A percentile compares a stretch with the other conserved stretches of the same genome.
Conservation (phyloP, 257 asterid genomes). For the Galeopsis tetrahit region DNA sequence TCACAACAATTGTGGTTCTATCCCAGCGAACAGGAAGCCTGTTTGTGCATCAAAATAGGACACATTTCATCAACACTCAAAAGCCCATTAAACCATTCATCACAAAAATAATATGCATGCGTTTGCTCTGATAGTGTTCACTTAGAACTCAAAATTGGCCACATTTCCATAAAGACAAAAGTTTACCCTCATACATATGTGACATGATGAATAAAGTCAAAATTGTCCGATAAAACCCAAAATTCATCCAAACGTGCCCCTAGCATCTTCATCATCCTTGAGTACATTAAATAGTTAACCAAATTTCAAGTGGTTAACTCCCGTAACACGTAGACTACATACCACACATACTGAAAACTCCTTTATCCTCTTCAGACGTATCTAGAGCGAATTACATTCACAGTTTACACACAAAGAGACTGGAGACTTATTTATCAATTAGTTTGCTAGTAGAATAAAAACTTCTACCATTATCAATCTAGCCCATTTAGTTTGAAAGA, state of each 20-base stretch:
- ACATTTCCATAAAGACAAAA: background rate
- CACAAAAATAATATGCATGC: background rate
- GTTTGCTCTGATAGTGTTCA: background rate
- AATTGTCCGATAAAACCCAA: background rate
- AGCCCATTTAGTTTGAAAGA: background rate
- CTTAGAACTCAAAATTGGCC: background rate
- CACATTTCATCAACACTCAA: background rate
- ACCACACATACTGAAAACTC: background rate
- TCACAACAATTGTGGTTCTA: constrained; percentile 83
- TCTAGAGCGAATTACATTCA: background rate
- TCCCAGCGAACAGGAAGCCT: constrained; percentile 99
- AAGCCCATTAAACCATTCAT: background rate
- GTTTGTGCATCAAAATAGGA: constrained; percentile 30
- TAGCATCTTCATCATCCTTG: background rate
- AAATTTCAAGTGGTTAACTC: background rate
- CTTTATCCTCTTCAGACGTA: background rate
- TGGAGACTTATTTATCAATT: background rate
- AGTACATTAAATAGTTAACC: background rate
- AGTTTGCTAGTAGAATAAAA: constrained; percentile 1
- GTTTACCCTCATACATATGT: background rate
- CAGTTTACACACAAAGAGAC: background rate
- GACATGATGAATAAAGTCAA: background rate
- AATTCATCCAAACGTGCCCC: background rate
- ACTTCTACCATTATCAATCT: background rate
- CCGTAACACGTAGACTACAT: background rate